Base-by-base conservation (phyloP, 2,329 filamentous ascomycete genomes). In the Claviceps digitariae region DNA sequence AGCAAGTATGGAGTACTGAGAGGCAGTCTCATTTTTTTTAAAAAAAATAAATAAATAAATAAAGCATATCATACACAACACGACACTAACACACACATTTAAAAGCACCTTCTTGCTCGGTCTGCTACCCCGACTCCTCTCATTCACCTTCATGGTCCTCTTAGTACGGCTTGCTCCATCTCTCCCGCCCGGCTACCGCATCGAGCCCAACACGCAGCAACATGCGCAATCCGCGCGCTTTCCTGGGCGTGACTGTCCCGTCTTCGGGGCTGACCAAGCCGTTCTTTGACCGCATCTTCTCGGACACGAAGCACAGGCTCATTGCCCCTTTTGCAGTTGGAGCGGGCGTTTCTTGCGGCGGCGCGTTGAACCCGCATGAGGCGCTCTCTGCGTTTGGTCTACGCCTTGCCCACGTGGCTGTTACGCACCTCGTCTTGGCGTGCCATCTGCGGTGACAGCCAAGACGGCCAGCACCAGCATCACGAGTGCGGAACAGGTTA, bases 251-350 rank as follows among this genome's bases (percentile, higher is more conserved):
- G 8, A 29, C n/a, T n/a, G n/a, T 58, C n/a, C 58, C 58, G 7
- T 54, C 55, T 12, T 5, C 51, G 23, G 52, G 52, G 45, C 55
- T 59, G 58, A 9, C 53, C 2, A 40, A 54, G 15, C 58, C 58
- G 36, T n/a, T 53, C 1, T 53, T 54, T 12, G 41, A 52, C 13
- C 13, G 1, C 17, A 31, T 59, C 45, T 57, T 58, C 5, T 23
- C 46, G 29, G 57, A 57, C 43, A 23, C 56, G 21, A 60, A 60
- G 58, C 58, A 60, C 36, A 48, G 57, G 23, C 34, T 57, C 41
- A 56, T n/a, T 57, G 17, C 58, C 58, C 29, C 10, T 55, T 50
- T 60, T 58, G 58, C 59, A 60, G 54, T 57, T 57, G 1, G 59
- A 58, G 59, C 59, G 58, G 23, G 57, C 53, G 13, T 59, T 58